Percentiles rank a stretch among this genome's conserved stretches.
These are phyloP conservation scores for Leccinum variicolor DNA, from an alignment of 768 basidiomycete genomes.

Conservation along the genomic window DNA sequence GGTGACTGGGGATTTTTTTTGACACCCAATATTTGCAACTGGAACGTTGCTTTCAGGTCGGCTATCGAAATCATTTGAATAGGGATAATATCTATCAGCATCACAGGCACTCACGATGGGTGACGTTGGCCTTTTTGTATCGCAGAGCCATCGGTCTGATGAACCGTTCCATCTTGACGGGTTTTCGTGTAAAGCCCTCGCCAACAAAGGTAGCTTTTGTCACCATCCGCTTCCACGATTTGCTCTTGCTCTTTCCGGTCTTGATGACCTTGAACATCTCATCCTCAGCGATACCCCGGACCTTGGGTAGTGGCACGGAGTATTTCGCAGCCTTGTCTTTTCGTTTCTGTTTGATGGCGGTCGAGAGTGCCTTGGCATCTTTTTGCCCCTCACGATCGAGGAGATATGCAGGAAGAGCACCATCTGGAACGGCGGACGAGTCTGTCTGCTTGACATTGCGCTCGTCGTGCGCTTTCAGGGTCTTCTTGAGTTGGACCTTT, in stretches of 20 bases:
- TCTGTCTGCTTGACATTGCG: slow-evolving; percentile 96
- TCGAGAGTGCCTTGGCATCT: slow-evolving; percentile 94
- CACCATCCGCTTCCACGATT: slow-evolving; percentile 99
- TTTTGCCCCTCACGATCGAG: slow-evolving; percentile 98
- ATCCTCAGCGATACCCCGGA: slow-evolving; percentile 96
- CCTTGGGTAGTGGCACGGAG: slow-evolving; percentile 94
- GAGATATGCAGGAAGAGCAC: slow-evolving; percentile 91
- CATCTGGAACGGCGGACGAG: slow-evolving; percentile 76
- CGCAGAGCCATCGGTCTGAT: slow-evolving; percentile 96
- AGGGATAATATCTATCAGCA: background rate
- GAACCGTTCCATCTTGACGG: slow-evolving; percentile 98
- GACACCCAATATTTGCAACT: slow-evolving; percentile 94
- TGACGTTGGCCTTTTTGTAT: slow-evolving; percentile 98
- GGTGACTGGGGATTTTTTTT: slow-evolving; percentile 99
- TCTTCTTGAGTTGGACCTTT: slow-evolving; percentile 98
- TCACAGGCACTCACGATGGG: slow-evolving; percentile 72
- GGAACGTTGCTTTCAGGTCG: slow-evolving; percentile 97
- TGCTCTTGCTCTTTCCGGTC: slow-evolving; percentile 94
- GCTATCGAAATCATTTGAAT: slow-evolving; percentile 45
- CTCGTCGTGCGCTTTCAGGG: slow-evolving; percentile 99
- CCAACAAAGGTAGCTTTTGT: slow-evolving; percentile 99
- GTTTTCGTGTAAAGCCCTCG: slow-evolving; percentile 96
- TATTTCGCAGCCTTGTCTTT: slow-evolving; percentile 99
- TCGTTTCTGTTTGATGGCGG: slow-evolving; percentile 96
- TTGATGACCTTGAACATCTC: slow-evolving; percentile 99